Evolutionary conservation across 2,329 filamentous ascomycete genomes (phyloP).

Genomic region (Eurotiales sp.): DNA sequence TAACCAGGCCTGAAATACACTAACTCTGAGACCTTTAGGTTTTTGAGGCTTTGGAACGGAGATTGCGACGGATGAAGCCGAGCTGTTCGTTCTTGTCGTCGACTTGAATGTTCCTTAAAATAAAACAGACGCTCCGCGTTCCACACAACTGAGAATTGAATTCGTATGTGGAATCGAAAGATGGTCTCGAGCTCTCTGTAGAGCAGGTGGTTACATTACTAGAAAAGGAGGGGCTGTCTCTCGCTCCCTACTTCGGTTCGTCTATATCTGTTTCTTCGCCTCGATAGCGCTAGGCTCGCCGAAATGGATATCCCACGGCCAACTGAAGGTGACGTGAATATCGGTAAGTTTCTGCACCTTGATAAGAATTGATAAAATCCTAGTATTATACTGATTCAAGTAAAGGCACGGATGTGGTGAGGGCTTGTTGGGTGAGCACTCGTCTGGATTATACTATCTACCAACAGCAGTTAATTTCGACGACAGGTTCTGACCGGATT

Average conservation of each 20-base stretch:
- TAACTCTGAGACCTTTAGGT: neutral
- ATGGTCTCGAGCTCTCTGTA: too few species aligned
- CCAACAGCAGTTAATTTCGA: neutral
- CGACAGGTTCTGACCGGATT: constrained; percentile 18
- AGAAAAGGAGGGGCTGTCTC: neutral
- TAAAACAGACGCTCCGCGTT: neutral
- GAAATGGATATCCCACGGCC: constrained; percentile 20
- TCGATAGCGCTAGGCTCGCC: neutral
- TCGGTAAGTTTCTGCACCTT: too few species aligned
- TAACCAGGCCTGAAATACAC: neutral
- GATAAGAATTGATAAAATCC: neutral
- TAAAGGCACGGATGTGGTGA: constrained; percentile 14
- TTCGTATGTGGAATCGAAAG: too few species aligned
- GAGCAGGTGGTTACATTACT: neutral
- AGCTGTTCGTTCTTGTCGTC: neutral
- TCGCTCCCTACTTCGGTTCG: neutral
- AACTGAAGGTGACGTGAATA: constrained; percentile 18
- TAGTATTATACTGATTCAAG: constrained; percentile 1
- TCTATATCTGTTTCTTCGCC: neutral
- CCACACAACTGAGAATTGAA: too few species aligned
- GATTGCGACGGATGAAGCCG: neutral
- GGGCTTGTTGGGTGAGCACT: constrained; percentile 14
- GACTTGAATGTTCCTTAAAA: neutral
- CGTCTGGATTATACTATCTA: neutral
- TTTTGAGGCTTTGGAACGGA: neutral